These are phyloP conservation scores for Penicillium mononematosum DNA, from an alignment of 495 filamentous ascomycete genomes.

Conservation along the genomic window DNA sequence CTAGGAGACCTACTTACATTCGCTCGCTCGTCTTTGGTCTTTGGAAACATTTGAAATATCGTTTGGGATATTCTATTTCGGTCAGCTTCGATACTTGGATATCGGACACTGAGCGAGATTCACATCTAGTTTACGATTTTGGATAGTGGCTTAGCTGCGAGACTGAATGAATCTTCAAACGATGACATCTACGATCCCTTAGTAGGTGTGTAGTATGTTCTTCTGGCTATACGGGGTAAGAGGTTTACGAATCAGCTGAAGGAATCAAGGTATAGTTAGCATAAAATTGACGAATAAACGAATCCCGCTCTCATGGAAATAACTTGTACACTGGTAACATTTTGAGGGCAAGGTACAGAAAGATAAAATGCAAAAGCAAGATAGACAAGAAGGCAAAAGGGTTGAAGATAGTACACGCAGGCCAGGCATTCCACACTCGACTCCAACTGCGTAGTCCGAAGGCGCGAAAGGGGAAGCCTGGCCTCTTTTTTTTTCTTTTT, in stretches of 20 bases:
- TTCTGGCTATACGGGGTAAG: not conserved
- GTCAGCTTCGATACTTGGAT: not conserved
- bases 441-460: not conserved
- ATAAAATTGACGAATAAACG: conserved; percentile 3
- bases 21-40: not conserved
- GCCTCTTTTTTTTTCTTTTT: not conserved
- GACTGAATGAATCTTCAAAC: not conserved
- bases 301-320: conserved; percentile 9
- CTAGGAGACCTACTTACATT: not conserved
- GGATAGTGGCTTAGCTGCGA: not conserved
- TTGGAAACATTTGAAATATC: not conserved
- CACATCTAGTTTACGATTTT: not conserved
- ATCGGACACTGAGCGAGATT: not conserved
- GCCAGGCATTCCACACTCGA: conserved; percentile 13
- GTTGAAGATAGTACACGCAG: conserved; percentile 18
- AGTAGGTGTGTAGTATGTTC: not conserved
- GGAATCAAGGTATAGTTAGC: not conserved
- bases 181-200: not conserved
- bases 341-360: conserved; percentile 10
- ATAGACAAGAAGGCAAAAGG: conserved; percentile 17
- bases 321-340: conserved; percentile 10
- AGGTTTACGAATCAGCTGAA: not conserved
- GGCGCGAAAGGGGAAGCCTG: not conserved
- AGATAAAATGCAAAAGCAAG: conserved; percentile 11
- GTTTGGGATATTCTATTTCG: not conserved